Evolutionary conservation across 2,329 filamentous ascomycete species (phyloP).

Genomic region (Paecilomyces variotii): DNA sequence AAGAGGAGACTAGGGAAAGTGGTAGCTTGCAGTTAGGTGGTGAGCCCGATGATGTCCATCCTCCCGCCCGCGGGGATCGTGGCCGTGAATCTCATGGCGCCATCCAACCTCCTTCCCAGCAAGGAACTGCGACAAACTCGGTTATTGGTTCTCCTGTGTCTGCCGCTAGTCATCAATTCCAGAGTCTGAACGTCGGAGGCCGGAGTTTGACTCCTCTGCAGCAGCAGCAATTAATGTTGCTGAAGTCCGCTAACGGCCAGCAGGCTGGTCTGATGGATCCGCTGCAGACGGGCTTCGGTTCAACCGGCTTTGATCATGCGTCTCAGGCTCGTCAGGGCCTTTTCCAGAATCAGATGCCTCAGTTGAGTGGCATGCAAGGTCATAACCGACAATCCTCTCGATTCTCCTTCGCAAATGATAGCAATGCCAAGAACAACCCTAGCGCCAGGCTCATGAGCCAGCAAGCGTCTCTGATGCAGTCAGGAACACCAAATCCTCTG

Average conservation of each 20-base stretch:
- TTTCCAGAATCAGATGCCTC: slow-evolving; percentile 41
- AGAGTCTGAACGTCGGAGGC: slow-evolving; percentile 55
- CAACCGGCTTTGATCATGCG: slow-evolving; percentile 31
- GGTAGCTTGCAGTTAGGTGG: slow-evolving; percentile 85
- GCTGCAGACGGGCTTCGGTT: slow-evolving; percentile 21
- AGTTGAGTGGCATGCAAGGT: slow-evolving; percentile 50
- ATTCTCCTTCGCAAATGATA: slow-evolving; percentile 79
- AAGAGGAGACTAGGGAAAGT: slow-evolving; percentile 71
- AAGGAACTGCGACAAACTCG: slow-evolving; percentile 42
- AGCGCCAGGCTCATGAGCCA: slow-evolving; percentile 51
- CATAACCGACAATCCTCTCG: slow-evolving; percentile 79
- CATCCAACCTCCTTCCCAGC: slow-evolving; percentile 71
- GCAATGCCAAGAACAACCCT: slow-evolving; percentile 43
- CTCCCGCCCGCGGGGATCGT: slow-evolving; percentile 37
- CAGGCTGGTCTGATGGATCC: slow-evolving; percentile 49
- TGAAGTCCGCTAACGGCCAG: slow-evolving; percentile 51
- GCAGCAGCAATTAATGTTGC: slow-evolving; percentile 62
- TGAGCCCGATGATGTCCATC: slow-evolving; percentile 76
- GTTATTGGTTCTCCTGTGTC: slow-evolving; percentile 35
- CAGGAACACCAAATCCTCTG: slow-evolving; percentile 29
- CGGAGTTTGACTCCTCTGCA: slow-evolving; percentile 76
- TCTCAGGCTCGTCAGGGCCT: slow-evolving; percentile 36
- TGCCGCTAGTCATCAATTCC: slow-evolving; percentile 35
- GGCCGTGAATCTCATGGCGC: slow-evolving; percentile 53
- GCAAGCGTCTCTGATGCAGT: slow-evolving; percentile 36